A percentile compares a stretch with the other conserved stretches of the same genome.
These are phyloP conservation scores for Yarrowia sp. DNA, from an alignment of 805 yeast species.

Conservation along the genomic window DNA sequence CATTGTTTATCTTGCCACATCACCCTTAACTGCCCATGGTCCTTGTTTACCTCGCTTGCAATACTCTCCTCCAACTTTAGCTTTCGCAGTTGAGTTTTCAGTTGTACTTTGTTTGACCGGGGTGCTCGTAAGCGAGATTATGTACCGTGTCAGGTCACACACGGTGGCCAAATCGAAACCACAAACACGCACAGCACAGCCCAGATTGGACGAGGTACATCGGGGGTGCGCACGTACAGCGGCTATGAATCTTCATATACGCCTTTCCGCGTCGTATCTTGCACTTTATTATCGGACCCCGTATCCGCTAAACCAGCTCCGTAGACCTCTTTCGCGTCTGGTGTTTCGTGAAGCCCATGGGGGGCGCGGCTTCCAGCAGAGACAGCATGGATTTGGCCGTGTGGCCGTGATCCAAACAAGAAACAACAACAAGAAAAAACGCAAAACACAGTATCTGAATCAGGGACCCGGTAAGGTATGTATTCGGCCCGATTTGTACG, in stretches of 20 bases:
- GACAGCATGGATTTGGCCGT: too few species aligned
- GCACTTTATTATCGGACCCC: neutral
- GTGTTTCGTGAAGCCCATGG: too few species aligned
- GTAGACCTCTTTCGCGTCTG: too few species aligned
- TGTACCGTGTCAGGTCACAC: neutral
- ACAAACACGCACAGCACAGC: too few species aligned
- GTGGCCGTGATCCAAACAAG: neutral
- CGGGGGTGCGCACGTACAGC: too few species aligned
- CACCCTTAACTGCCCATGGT: constrained; percentile 1
- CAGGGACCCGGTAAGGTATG: constrained; percentile 6
- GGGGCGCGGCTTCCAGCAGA: too few species aligned
- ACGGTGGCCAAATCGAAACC: neutral
- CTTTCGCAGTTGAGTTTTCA: neutral
- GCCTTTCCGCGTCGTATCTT: neutral
- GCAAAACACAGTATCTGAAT: neutral
- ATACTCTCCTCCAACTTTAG: neutral
- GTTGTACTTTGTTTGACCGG: neutral
- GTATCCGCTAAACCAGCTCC: too few species aligned
- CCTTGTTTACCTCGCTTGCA: constrained; percentile 21
- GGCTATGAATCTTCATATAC: too few species aligned
- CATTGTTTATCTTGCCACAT: neutral
- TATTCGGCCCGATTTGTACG: neutral
- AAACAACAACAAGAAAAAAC: neutral
- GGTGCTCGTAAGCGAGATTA: constrained; percentile 1
- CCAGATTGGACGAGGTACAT: too few species aligned